These are phyloP conservation scores for Macrophomina phaseolina DNA, from an alignment of 2,329 filamentous ascomycete genomes.

Conservation along the genomic window DNA sequence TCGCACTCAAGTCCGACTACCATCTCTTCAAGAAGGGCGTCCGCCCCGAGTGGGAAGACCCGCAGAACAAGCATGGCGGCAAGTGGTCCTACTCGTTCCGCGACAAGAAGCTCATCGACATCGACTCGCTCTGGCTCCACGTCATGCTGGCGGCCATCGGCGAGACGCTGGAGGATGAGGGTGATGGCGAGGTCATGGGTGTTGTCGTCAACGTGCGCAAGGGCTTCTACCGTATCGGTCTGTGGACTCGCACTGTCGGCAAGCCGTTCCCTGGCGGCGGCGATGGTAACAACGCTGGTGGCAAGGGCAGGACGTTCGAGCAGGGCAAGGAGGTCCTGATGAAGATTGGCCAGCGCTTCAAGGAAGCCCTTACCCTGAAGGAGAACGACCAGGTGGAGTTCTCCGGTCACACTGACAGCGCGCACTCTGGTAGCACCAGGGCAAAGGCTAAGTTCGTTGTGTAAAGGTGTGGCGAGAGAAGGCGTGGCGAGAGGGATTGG, in stretches of 20 bases:
- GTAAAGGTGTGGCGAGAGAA: conserved; percentile 52
- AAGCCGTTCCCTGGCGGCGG: conserved; percentile 80
- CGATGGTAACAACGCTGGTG: conserved; percentile 72
- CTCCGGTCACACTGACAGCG: conserved; percentile 93
- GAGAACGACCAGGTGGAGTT: conserved; percentile 84
- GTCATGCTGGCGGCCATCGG: conserved; percentile 96
- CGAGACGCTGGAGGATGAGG: conserved; percentile 94
- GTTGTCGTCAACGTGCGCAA: conserved; percentile 99
- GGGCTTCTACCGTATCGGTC: conserved; percentile 94
- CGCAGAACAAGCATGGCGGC: conserved; percentile 98
- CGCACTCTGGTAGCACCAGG: conserved; percentile 89
- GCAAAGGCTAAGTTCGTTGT: conserved; percentile 93
- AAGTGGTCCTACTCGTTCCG: conserved; percentile 99
- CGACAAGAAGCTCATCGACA: conserved; percentile 88
- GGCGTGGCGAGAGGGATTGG: not conserved
- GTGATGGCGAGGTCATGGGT: conserved; percentile 97
- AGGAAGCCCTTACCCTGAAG: conserved; percentile 84
- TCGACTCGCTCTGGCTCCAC: conserved; percentile 95
- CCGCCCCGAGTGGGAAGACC: conserved; percentile 97
- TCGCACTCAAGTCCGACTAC: conserved; percentile 97
- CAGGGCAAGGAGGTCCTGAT: conserved; percentile 86
- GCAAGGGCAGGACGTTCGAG: conserved; percentile 76
- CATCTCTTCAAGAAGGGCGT: conserved; percentile 98
- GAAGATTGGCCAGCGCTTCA: conserved; percentile 88
- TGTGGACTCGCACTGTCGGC: conserved; percentile 95